Evolutionary conservation across 306 rosid genomes (phyloP).

Genomic region (Medicago arabica): DNA sequence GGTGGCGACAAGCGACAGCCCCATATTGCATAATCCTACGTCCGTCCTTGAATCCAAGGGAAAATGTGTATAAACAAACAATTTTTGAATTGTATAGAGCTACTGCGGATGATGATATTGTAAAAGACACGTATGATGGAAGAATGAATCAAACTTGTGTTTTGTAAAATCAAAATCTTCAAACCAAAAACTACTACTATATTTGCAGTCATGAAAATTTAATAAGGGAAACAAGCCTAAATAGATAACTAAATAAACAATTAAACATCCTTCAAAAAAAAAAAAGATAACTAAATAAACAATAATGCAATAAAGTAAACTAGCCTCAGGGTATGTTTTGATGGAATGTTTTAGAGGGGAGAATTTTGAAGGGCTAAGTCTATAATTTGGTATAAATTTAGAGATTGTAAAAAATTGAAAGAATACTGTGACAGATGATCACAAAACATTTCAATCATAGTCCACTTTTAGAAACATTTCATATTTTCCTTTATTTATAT

Average conservation of each 20-base stretch:
- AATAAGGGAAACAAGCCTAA: not conserved
- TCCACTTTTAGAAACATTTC: not conserved
- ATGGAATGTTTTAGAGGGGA: not conserved
- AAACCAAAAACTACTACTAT: conserved; percentile 24
- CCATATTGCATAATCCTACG: no score
- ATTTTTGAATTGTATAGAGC: not conserved
- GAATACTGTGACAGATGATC: not conserved
- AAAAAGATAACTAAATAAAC: conserved; percentile 13
- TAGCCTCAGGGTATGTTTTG: conserved; percentile 6
- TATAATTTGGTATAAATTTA: not conserved
- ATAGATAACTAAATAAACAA: conserved; percentile 19
- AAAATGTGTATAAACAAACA: conserved; percentile 12
- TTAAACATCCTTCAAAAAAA: no score
- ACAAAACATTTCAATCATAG: not conserved
- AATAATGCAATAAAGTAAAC: conserved; percentile 16
- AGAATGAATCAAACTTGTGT: conserved; percentile 6
- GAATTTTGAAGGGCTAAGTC: not conserved
- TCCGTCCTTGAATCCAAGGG: not conserved
- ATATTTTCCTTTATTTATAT: not conserved
- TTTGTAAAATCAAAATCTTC: conserved; percentile 12
- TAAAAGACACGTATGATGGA: not conserved
- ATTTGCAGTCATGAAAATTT: conserved; percentile 11
- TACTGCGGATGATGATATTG: not conserved
- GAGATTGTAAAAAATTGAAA: not conserved
- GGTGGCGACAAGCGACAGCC: no score